phyloP scores from a whole-genome alignment of 1,284 basidiomycete species.

The Rhodotorula mucilaginosa region DNA sequence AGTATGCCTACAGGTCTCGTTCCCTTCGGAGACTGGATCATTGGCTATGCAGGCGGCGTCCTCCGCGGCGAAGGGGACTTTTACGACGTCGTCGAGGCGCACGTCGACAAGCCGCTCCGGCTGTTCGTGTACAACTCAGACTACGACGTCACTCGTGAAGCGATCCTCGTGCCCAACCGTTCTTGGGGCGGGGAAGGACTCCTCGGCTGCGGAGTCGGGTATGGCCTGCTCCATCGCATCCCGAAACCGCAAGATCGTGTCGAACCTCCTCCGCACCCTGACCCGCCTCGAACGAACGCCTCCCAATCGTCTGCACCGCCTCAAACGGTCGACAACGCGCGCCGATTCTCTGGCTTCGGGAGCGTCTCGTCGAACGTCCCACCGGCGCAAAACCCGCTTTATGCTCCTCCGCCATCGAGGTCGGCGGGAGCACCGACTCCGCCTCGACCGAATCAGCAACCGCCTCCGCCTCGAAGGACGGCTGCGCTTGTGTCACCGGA shows the following conservation, averaged over 20 bases:
- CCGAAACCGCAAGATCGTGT: slow-evolving; percentile 54
- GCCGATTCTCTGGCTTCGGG: background rate
- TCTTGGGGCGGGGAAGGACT: slow-evolving; percentile 95
- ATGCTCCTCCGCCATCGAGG: slow-evolving; percentile 8
- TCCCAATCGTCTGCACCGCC: background rate
- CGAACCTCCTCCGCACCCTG: background rate
- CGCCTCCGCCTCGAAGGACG: slow-evolving; percentile 9
- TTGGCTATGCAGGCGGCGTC: slow-evolving; percentile 93
- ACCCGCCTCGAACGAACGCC: background rate
- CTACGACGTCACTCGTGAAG: slow-evolving; percentile 63
- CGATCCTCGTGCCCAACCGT: slow-evolving; percentile 71
- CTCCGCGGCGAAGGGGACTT: slow-evolving; percentile 92
- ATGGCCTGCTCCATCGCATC: slow-evolving; percentile 82
- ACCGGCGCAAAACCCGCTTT: slow-evolving; percentile 5
- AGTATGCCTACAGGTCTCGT: slow-evolving; percentile 67
- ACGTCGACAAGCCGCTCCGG: slow-evolving; percentile 85
- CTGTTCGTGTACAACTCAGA: slow-evolving; percentile 97
- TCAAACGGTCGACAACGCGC: background rate
- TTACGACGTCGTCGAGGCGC: slow-evolving; percentile 93
- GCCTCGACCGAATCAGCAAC: background rate
- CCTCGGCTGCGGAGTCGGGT: slow-evolving; percentile 83
- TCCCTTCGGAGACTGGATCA: slow-evolving; percentile 83
- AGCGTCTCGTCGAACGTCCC: slow-evolving; percentile 8
- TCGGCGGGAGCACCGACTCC: background rate
- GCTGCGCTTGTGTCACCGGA: slow-evolving; percentile 3